Evolutionary conservation across 768 basidiomycete genomes (phyloP), one percentile per base, ranked within the genome.

Genomic region (Pisolithus marmoratus): DNA sequence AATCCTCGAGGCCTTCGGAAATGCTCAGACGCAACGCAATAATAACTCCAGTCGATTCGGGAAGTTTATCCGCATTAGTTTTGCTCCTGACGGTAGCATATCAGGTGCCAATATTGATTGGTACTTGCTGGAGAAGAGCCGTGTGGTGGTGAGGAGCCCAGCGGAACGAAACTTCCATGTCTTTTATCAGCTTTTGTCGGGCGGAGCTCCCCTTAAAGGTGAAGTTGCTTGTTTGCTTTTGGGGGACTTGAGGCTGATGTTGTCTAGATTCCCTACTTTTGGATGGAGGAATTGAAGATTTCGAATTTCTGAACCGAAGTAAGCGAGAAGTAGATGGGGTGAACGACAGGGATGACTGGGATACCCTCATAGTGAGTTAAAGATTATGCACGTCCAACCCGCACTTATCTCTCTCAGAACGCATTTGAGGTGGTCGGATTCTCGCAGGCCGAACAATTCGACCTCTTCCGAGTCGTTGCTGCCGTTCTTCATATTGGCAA

Each of bases 21-120:
- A 99, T 65, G 95, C 96, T 5, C 96, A 98, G 67, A 98, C 96
- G 0, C 90, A 96, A 70, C 77, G 94, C 42, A 99, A 99, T 64
- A 97, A 98, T 70, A 99, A 99, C 64, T 98, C 96, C 1, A 93
- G 90, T 78, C 89, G 96, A 37, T 99, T 99, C 66, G 94, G 94
- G 27, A 99, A 99, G 70, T 99, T 99, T 66, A 90, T 99, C 44
- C 79, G 93, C 42, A 98, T 99, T 54, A 88, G 87, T 63, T 99
- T 99, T 70, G 82, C 90, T 1, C 85, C 89, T 0, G 84, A 90
- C 57, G 94, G 95, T 2, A 92, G 91, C 58, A 99, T 99, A 52
- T 89, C 94, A 1, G 96, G 96, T 1, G 96, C 96, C 23, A 97
- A 94, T 64, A 93, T 98, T 54, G 94, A 99, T 67, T 98, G 96